Base-by-base conservation (phyloP, 2,329 filamentous ascomycete genomes). In the Septoria petroselini region DNA sequence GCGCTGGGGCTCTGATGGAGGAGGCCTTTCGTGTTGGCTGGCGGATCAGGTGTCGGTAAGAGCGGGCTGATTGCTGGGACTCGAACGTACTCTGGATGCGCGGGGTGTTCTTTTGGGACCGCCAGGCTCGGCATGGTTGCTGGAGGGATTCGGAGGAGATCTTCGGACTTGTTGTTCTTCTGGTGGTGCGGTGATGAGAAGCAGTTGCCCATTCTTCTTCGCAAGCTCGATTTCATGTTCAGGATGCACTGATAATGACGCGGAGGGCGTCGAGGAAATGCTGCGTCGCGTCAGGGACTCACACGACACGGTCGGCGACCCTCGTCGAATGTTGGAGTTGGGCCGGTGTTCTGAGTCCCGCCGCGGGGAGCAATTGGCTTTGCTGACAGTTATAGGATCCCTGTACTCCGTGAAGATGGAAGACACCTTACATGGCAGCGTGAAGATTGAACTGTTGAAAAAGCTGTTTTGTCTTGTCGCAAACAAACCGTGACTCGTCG, bases 61-160 rank as follows among this genome's bases (percentile, higher is more conserved):
- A 21, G 35, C 17, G 19, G 11, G 17, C 17, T 18, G 3, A 19
- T 34, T 25, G 35, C 17, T 17, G 17, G 15, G 17, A 9, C 3
- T 38, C 43, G 43, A 25, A 47, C 43, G 35, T 47, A 47, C 43
- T 47, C 33, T 47, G 43, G 43, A 47, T 47, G 43, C 14, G 43
- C 34, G 7, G 43, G 43, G 29, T 47, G 43, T 19, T 39, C 34
- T 15, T 30, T 39, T 6, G 43, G 43, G 7, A 47, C 38, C 7
- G 27, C 35, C 35, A 47, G 25, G 34, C 9, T 29, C 17, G 43
- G 43, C 34, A 47, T 47, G 12, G 35, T 47, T 11, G 35, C 9
- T 9, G 43, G 43, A 14, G 43, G 9, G 7, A 47, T 35, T 25
- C 38, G 43, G n/a, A 40, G 40, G 9, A 47, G 25, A 7, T 30